Conservation (phyloP, 805 yeast species). For the Grigorovia transvaalensis region DNA sequence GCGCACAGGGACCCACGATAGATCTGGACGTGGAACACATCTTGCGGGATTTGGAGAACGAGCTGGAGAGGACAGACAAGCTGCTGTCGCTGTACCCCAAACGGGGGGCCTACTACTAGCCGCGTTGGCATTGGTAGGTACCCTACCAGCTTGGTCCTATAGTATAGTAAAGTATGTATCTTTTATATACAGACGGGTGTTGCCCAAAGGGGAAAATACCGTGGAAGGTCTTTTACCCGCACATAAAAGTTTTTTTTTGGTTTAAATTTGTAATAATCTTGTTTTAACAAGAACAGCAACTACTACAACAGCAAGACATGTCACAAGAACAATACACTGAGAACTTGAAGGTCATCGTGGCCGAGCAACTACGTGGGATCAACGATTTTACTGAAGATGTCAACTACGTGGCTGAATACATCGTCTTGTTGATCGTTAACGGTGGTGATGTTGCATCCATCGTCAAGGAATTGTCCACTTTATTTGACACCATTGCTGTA, state of each 20-base stretch:
- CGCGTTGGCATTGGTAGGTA: neutral
- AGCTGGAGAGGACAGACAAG: conserved; percentile 11
- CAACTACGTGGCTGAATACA: conserved; percentile 61
- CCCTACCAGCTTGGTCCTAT: neutral
- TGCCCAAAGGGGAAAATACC: too few species aligned
- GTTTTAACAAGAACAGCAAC: neutral
- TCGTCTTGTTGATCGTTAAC: conserved; percentile 59
- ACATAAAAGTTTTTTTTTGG: too few species aligned
- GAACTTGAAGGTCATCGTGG: conserved; percentile 35
- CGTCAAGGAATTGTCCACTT: conserved; percentile 45
- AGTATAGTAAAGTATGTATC: too few species aligned
- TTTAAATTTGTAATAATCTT: neutral
- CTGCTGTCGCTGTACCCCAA: conserved; percentile 11
- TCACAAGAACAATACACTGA: conserved; percentile 25
- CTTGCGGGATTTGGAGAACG: conserved; percentile 9
- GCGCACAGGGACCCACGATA: neutral
- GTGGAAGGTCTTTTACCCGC: too few species aligned
- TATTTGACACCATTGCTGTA: conserved; percentile 52
- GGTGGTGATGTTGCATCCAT: conserved; percentile 54
- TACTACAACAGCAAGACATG: conserved; percentile 7
- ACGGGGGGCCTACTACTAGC: conserved; percentile 10
- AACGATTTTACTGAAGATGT: conserved; percentile 41
- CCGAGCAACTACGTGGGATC: conserved; percentile 32
- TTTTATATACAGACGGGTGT: neutral
- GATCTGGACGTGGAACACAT: conserved; percentile 10